A percentile compares a stretch with the other conserved stretches of the same genome.
Evolutionary conservation across 2,329 filamentous ascomycete species (phyloP).

Genomic region (Hypoxylon sp.): DNA sequence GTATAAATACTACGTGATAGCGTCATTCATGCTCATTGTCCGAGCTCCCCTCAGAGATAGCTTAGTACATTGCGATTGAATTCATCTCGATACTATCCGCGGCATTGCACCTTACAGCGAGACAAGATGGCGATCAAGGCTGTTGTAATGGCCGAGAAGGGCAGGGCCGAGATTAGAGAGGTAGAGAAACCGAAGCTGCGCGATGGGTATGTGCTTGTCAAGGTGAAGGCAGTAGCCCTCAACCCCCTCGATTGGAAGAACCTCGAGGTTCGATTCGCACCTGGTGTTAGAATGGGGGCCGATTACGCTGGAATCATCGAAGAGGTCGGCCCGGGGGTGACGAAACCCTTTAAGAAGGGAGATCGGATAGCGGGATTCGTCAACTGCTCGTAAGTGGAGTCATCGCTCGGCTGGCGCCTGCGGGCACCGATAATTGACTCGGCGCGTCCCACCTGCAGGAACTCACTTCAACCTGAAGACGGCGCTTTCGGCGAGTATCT

Average conservation of each 20-base stretch:
- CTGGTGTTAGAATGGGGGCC: slow-evolving; percentile 56
- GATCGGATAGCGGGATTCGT: slow-evolving; percentile 62
- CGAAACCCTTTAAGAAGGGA: slow-evolving; percentile 61
- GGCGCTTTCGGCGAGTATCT: slow-evolving; percentile 62
- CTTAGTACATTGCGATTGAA: neutral
- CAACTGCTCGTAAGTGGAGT: slow-evolving; percentile 45
- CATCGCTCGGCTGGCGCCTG: neutral
- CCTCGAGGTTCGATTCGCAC: slow-evolving; percentile 41
- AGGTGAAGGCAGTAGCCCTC: slow-evolving; percentile 55
- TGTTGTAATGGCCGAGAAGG: slow-evolving; percentile 41
- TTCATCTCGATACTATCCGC: neutral
- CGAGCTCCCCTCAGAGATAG: neutral
- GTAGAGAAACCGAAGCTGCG: slow-evolving; percentile 45
- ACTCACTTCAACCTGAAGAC: slow-evolving; percentile 57
- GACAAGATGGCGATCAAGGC: slow-evolving; percentile 43
- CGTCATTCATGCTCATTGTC: neutral
- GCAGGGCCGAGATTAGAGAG: slow-evolving; percentile 47
- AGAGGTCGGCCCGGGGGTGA: slow-evolving; percentile 61
- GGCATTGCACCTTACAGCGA: neutral
- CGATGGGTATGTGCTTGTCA: slow-evolving; percentile 54
- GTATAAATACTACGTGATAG: neutral
- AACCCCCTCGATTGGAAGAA: slow-evolving; percentile 58
- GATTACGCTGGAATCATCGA: slow-evolving; percentile 65
- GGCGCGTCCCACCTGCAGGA: slow-evolving; percentile 41
- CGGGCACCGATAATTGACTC: neutral